Percentiles rank a stretch among this genome's conserved stretches.
Evolutionary conservation across 140 eudicot genomes (phyloP).

Genomic region (Senecio squalidus): DNA sequence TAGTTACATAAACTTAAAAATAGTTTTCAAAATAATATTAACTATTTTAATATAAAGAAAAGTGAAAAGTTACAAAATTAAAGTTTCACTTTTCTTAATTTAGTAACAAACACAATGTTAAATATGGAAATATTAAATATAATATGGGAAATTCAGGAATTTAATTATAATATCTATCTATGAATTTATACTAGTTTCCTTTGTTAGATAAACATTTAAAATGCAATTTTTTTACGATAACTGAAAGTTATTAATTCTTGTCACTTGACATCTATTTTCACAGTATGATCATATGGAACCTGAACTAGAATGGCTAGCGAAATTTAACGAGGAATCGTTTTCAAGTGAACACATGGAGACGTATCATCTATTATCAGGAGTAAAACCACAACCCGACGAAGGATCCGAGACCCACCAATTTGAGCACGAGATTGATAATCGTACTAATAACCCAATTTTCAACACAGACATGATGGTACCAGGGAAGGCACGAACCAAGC

Average conservation of each 20-base stretch:
- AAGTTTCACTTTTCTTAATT: conserved; percentile 9
- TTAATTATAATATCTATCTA: not conserved
- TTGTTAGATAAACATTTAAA: not conserved
- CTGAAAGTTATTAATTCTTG: no score
- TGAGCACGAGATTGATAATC: conserved; percentile 28
- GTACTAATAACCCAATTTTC: conserved; percentile 26
- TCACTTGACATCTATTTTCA: not conserved
- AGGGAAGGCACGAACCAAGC: conserved; percentile 95
- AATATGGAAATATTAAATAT: not conserved
- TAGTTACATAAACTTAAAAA: no score
- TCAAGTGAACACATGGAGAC: conserved; percentile 78
- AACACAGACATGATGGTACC: conserved; percentile 63
- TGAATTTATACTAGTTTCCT: not conserved
- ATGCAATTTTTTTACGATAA: not conserved
- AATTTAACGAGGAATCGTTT: conserved; percentile 88
- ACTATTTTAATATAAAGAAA: no score
- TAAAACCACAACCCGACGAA: conserved; percentile 37
- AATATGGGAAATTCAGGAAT: not conserved
- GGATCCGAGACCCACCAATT: conserved; percentile 29
- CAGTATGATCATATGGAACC: conserved; percentile 82
- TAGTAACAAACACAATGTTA: conserved; percentile 4
- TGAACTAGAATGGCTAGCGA: conserved; percentile 94
- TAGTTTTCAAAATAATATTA: no score
- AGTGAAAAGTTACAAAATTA: no score
- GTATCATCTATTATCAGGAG: conserved; percentile 54